Base-by-base conservation (phyloP, 768 basidiomycete species). In the Plicaturopsis crispa region DNA sequence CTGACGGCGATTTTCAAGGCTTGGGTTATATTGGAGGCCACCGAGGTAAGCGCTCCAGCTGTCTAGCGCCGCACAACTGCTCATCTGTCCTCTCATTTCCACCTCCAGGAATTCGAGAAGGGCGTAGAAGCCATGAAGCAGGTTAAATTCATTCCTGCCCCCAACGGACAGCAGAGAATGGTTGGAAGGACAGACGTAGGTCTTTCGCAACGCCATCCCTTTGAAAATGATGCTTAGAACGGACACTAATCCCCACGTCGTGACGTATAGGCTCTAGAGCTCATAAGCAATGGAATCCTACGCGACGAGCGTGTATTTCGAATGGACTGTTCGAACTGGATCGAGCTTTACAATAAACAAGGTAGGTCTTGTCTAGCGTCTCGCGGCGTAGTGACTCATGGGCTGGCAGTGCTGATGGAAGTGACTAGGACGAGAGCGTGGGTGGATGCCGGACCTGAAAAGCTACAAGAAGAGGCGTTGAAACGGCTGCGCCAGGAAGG, bases 261-360 rank as follows among this genome's bases (percentile, higher is more conserved):
- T n/a, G n/a, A n/a, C n/a, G n/a, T n/a, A n/a, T n/a, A n/a, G n/a
- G n/a, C n/a, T n/a, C 39, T 66, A 11, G 34, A 32, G 7, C 7
- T 41, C 39, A 43, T 70, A 35, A 53, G 57, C n/a, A 60, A 67
- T 35, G 67, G 54, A 2, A 47, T 70, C 16, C 51, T 70, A 34
- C 51, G 59, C 10, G 69, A 72, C 33, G 45, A 48, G 8, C 61
- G 67, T 8, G 60, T 59, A 1, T 69, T 69, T 36, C 61, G 66
- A 32, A 47, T 65, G 8, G 48, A 60, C n/a, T 41, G 42, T 40
- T 10, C 45, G 3, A 53, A 63, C n/a, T 68, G 61, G 51, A 38
- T 66, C 6, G 49, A 57, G 0, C 56, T 55, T 36, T 58, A 62
- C 35, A 59, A 68, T 38, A 42, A 52, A 3, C 66, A 69, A 53